Evolutionary conservation across 164 flowering plant species (phyloP).

Genomic region (Taxillus chinensis): DNA sequence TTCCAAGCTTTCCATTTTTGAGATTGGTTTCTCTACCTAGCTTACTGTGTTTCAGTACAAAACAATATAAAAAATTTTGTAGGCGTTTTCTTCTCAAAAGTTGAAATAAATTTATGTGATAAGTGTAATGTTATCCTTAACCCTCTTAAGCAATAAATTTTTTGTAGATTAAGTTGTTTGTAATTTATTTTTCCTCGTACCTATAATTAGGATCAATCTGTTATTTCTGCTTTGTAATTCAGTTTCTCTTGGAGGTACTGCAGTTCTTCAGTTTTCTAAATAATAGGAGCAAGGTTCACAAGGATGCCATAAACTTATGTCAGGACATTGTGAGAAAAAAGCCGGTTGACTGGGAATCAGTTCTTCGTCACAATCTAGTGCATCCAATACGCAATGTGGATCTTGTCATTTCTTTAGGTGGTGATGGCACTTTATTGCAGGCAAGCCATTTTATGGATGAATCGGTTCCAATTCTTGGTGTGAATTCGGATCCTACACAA

Average conservation of each 20-base stretch:
- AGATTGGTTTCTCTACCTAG: too few species aligned
- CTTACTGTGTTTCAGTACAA: too few species aligned
- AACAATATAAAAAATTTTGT: too few species aligned
- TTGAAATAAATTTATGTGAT: too few species aligned
- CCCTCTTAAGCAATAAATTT: too few species aligned
- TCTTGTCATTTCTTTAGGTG: conserved; percentile 79
- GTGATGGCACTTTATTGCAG: conserved; percentile 91
- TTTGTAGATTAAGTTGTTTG: neutral
- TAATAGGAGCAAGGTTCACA: conserved; percentile 54
- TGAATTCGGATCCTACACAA: conserved; percentile 91
- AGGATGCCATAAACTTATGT: conserved; percentile 61
- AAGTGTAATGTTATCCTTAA: too few species aligned
- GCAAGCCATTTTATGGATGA: conserved; percentile 89
- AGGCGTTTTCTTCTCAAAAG: too few species aligned
- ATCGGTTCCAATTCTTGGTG: conserved; percentile 78
- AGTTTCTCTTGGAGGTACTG: conserved; percentile 11
- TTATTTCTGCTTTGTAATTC: neutral
- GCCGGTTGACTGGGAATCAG: conserved; percentile 52
- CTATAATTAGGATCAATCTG: neutral
- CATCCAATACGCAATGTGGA: conserved; percentile 65
- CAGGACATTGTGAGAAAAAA: conserved; percentile 54
- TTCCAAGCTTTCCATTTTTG: too few species aligned
- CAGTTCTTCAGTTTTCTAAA: conserved; percentile 52
- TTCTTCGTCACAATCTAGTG: conserved; percentile 36
- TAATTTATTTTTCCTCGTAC: neutral